A percentile compares a stretch with the other conserved stretches of the same genome.
These are phyloP conservation scores for Tubosaeta sp. DNA, from an alignment of 768 basidiomycete genomes.

Conservation along the genomic window DNA sequence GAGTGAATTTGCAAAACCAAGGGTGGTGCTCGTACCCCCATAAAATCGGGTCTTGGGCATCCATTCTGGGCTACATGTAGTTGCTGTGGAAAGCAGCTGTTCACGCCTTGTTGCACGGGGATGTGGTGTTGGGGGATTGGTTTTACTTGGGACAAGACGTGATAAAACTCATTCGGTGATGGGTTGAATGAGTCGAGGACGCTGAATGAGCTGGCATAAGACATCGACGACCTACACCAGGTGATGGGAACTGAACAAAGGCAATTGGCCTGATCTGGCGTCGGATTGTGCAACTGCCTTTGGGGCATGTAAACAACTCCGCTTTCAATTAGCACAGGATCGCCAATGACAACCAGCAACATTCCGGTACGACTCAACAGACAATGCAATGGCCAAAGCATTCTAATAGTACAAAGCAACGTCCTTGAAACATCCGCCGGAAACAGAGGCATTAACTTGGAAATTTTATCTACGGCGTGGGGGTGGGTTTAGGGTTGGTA, in stretches of 20 bases:
- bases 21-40: conserved; percentile 2
- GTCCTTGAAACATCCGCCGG: neutral
- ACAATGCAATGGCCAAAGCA: neutral
- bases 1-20: neutral
- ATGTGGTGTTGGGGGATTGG: neutral
- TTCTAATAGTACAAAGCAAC: neutral
- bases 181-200: neutral
- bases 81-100: neutral
- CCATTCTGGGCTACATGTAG: neutral
- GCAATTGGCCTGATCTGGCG: neutral
- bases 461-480: neutral
- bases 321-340: neutral
- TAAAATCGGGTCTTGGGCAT: neutral
- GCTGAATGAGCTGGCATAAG: conserved; percentile 8
- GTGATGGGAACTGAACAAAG: conserved; percentile 1
- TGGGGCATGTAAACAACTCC: conserved; percentile 12
- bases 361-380: too few species aligned
- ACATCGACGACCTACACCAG: conserved; percentile 2
- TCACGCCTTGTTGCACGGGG: neutral
- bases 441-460: neutral
- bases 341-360: neutral
- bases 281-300: too few species aligned
- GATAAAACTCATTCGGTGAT: neutral
- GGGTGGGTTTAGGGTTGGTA: conserved; percentile 7
- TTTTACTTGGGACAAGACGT: neutral